These are phyloP conservation scores for Thymus quinquecostatus DNA, from an alignment of 257 asterid species.

Conservation along the genomic window DNA sequence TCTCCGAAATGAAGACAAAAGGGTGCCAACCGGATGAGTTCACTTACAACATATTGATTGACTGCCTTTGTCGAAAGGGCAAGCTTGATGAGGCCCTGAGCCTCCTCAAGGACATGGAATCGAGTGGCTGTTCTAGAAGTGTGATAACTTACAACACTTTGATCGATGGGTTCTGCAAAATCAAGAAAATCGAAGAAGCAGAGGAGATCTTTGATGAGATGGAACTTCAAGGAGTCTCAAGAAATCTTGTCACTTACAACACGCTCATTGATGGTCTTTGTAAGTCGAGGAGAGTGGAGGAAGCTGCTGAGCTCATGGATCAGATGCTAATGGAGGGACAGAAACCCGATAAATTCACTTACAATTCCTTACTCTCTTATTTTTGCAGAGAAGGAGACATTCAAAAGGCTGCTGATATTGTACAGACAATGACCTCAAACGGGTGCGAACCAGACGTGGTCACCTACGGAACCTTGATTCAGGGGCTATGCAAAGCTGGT, in stretches of 20 bases:
- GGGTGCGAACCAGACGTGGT: constrained; percentile 88
- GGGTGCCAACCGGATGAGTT: constrained; percentile 91
- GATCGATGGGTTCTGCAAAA: constrained; percentile 85
- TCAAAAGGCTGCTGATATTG: constrained; percentile 85
- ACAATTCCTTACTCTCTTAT: constrained; percentile 75
- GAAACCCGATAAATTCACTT: constrained; percentile 78
- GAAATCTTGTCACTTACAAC: constrained; percentile 76
- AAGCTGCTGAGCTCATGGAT: constrained; percentile 89
- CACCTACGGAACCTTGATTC: constrained; percentile 79
- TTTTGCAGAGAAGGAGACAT: constrained; percentile 81
- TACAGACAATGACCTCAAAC: constrained; percentile 73
- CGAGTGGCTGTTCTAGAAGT: constrained; percentile 72
- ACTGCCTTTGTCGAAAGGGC: constrained; percentile 67
- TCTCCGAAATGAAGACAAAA: constrained; percentile 68
- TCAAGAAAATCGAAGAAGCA: constrained; percentile 71
- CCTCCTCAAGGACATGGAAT: constrained; percentile 84
- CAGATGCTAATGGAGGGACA: constrained; percentile 90
- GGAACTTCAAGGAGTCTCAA: constrained; percentile 82
- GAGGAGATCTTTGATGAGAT: constrained; percentile 90
- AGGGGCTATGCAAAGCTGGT: constrained; percentile 86
- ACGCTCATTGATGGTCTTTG: constrained; percentile 87
- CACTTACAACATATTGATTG: constrained; percentile 84
- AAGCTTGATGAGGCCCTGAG: constrained; percentile 66
- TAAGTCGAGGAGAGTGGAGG: constrained; percentile 74
- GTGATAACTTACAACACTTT: constrained; percentile 76